Conservation (phyloP, 768 basidiomycete species). For the Pisolithus tinctorius region DNA sequence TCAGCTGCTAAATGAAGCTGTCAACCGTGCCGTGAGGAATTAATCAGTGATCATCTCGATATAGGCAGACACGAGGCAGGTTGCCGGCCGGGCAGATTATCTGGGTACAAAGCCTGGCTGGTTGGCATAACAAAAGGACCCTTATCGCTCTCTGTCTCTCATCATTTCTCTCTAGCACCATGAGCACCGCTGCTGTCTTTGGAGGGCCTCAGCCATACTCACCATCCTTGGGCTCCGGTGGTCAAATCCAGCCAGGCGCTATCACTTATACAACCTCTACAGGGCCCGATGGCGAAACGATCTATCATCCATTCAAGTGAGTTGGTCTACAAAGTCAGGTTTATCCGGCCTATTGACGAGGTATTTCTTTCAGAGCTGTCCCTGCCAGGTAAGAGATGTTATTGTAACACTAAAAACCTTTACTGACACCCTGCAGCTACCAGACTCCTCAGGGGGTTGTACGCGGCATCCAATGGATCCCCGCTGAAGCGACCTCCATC, state of each 20-base stretch:
- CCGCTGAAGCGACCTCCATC: constrained; percentile 60
- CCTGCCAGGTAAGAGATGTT: constrained; percentile 52
- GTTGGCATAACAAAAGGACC: constrained; percentile 8
- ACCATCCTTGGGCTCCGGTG: constrained; percentile 16
- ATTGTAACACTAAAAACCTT: background rate
- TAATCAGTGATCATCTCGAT: background rate
- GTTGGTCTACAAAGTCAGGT: constrained; percentile 15
- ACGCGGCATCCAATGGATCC: constrained; percentile 57
- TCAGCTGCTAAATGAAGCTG: background rate
- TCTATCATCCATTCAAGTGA: constrained; percentile 74
- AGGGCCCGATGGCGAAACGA: constrained; percentile 51
- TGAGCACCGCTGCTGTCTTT: constrained; percentile 19
- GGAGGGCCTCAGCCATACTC: constrained; percentile 25
- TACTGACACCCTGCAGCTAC: constrained; percentile 42
- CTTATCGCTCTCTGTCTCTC: constrained; percentile 7
- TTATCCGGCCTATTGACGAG: constrained; percentile 8
- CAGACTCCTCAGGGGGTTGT: constrained; percentile 63
- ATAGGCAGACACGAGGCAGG: background rate
- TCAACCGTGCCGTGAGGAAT: background rate
- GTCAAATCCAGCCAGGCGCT: constrained; percentile 57
- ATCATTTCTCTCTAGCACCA: constrained; percentile 12
- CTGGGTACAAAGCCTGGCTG: background rate
- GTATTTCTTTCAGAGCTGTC: constrained; percentile 49
- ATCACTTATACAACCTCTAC: constrained; percentile 67
- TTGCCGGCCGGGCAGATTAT: background rate